These are phyloP conservation scores for Podila verticillata DNA, from an alignment of 192 early-diverging fungal genomes.

Conservation along the genomic window DNA sequence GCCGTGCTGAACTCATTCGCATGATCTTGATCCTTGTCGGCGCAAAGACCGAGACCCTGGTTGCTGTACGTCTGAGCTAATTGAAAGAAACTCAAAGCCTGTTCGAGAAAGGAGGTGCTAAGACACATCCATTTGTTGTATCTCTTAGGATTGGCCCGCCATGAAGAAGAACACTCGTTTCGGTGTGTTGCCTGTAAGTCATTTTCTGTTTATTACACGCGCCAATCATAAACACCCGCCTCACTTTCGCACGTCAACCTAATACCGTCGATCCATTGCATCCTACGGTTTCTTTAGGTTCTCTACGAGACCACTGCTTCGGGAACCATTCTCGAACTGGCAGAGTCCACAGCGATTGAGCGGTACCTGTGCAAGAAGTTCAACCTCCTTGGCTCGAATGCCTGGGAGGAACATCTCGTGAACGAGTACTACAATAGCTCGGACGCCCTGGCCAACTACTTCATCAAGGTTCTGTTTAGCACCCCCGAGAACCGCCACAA, in stretches of 20 bases:
- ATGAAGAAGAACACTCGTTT: slow-evolving; percentile 9
- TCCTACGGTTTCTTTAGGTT: no score
- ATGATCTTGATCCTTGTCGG: background rate
- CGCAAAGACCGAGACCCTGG: background rate
- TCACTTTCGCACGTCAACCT: no score
- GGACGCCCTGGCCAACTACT: background rate
- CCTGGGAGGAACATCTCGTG: slow-evolving; percentile 11
- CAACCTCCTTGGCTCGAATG: slow-evolving; percentile 12
- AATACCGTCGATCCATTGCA: no score
- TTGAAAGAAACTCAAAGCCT: background rate
- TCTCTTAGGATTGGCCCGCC: slow-evolving; percentile 26
- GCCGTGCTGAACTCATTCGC: slow-evolving; percentile 4
- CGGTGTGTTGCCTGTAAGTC: slow-evolving; percentile 8
- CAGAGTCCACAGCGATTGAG: slow-evolving; percentile 35
- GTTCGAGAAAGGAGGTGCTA: background rate
- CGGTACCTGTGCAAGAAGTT: slow-evolving; percentile 37
- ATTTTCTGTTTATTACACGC: no score
- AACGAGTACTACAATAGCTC: slow-evolving; percentile 2
- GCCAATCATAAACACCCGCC: no score
- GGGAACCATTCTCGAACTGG: slow-evolving; percentile 21
- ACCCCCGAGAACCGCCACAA: background rate
- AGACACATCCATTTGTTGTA: background rate
- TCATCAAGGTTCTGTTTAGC: background rate
- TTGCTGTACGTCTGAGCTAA: background rate
- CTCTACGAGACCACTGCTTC: slow-evolving; percentile 17